Evolutionary conservation across 306 rosid genomes (phyloP).

Genomic region (Vigna radiata): DNA sequence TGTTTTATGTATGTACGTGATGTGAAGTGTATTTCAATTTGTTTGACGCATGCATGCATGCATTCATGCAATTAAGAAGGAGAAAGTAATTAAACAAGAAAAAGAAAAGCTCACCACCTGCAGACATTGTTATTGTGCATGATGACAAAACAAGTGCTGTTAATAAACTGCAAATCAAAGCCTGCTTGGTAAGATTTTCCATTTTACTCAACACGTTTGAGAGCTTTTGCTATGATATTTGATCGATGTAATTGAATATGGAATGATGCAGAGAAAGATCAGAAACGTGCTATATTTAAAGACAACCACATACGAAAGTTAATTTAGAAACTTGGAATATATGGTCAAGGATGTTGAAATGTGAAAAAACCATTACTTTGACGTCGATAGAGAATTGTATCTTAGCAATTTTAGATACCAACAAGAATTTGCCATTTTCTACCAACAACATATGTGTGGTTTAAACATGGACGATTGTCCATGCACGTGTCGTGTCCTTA

Average conservation of each 20-base stretch:
- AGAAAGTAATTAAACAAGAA: neutral
- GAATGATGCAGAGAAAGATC: neutral
- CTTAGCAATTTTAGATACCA: neutral
- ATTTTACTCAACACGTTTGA: slow-evolving; percentile 1
- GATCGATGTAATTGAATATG: neutral
- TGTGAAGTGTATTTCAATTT: neutral
- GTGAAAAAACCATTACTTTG: neutral
- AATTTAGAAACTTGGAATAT: neutral
- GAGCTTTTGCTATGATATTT: slow-evolving; percentile 3
- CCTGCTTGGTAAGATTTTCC: slow-evolving; percentile 41
- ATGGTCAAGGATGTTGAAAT: neutral
- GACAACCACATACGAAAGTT: neutral
- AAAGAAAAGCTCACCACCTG: slow-evolving; percentile 60
- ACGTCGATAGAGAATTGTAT: slow-evolving; percentile 16
- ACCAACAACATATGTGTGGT: neutral
- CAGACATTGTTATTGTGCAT: slow-evolving; percentile 43
- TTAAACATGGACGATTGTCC: neutral
- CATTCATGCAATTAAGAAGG: neutral
- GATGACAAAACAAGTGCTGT: slow-evolving; percentile 43
- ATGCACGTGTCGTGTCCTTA: neutral
- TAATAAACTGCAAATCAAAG: slow-evolving; percentile 48
- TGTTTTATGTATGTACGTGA: neutral
- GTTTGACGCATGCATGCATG: neutral
- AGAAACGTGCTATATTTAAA: slow-evolving; percentile 32
- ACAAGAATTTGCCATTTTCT: neutral